phyloP scores from a whole-genome alignment of 1,139 yeast genomes.

The Petasospora rhodanensis region DNA sequence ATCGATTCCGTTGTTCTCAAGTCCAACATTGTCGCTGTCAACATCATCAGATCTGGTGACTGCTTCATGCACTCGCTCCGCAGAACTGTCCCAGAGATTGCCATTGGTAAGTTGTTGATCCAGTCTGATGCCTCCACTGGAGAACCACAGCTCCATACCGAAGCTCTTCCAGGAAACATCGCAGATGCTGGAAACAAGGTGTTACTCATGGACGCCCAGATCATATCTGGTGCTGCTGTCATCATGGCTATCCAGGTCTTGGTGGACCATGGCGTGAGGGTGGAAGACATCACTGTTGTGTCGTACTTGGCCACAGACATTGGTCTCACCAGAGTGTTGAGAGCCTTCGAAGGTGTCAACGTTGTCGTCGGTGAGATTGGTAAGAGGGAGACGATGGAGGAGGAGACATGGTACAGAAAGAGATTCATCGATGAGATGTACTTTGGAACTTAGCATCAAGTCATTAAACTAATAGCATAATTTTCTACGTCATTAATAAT shows the following conservation, averaged over 20 bases:
- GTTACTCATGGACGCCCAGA: constrained; percentile 78
- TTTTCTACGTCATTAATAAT: neutral
- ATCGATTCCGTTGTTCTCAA: constrained; percentile 35
- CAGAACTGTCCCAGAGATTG: constrained; percentile 70
- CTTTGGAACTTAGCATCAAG: constrained; percentile 71
- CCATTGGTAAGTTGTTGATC: constrained; percentile 77
- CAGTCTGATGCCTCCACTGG: constrained; percentile 79
- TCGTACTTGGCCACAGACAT: constrained; percentile 74
- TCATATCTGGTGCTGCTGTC: constrained; percentile 89
- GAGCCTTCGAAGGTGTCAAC: constrained; percentile 66
- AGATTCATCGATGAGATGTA: constrained; percentile 75
- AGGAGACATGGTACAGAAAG: constrained; percentile 46
- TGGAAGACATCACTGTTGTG: constrained; percentile 62
- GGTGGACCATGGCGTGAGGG: constrained; percentile 70
- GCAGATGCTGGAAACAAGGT: constrained; percentile 38
- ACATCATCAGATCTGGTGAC: constrained; percentile 84
- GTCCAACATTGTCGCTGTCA: constrained; percentile 13
- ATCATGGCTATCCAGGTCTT: constrained; percentile 92
- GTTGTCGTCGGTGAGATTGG: constrained; percentile 70
- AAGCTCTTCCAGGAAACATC: constrained; percentile 43
- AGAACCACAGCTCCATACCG: constrained; percentile 72
- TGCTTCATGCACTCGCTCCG: constrained; percentile 79
- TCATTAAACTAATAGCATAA: no score
- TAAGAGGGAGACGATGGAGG: constrained; percentile 26
- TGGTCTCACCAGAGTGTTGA: constrained; percentile 69